A percentile compares a stretch with the other conserved stretches of the same genome.
phyloP scores from a whole-genome alignment of 2,329 filamentous ascomycete genomes.

The Xylaria sp. region DNA sequence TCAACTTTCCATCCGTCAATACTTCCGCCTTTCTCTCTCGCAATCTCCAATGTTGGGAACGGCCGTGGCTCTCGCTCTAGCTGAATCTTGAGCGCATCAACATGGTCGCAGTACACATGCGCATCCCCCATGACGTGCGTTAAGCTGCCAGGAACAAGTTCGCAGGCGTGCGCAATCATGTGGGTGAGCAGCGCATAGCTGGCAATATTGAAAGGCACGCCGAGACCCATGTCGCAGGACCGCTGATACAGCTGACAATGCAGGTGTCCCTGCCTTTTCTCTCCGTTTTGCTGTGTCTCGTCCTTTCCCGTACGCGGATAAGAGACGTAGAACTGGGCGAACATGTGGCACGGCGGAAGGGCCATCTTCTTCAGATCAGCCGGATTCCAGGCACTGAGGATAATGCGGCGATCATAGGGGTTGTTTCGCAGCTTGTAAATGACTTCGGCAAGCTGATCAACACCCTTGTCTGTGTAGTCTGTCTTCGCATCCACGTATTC shows the following conservation, averaged over 20 bases:
- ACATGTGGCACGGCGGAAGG: slow-evolving; percentile 84
- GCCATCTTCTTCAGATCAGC: slow-evolving; percentile 78
- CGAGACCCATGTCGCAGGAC: slow-evolving; percentile 95
- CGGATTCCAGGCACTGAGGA: slow-evolving; percentile 96
- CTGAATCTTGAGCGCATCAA: slow-evolving; percentile 86
- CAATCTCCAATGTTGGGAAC: slow-evolving; percentile 83
- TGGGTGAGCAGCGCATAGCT: slow-evolving; percentile 93
- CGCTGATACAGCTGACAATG: slow-evolving; percentile 94
- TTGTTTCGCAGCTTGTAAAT: slow-evolving; percentile 83
- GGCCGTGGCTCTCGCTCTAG: slow-evolving; percentile 79
- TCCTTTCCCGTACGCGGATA: slow-evolving; percentile 57
- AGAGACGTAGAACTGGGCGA: slow-evolving; percentile 82
- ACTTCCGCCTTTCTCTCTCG: slow-evolving; percentile 72
- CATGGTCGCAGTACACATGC: slow-evolving; percentile 94
- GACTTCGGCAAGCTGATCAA: slow-evolving; percentile 93
- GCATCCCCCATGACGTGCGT: slow-evolving; percentile 98
- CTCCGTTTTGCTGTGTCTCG: slow-evolving; percentile 47
- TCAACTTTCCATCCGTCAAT: slow-evolving; percentile 92
- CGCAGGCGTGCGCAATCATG: slow-evolving; percentile 90
- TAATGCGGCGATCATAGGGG: slow-evolving; percentile 89
- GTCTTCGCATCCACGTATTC: slow-evolving; percentile 81
- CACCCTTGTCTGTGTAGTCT: slow-evolving; percentile 88
- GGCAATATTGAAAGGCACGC: slow-evolving; percentile 97
- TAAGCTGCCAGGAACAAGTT: slow-evolving; percentile 84
- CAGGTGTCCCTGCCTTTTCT: slow-evolving; percentile 71